Evolutionary conservation across 495 filamentous ascomycete species (phyloP).

Genomic region (Pseudomonodictys pantanalensis): DNA sequence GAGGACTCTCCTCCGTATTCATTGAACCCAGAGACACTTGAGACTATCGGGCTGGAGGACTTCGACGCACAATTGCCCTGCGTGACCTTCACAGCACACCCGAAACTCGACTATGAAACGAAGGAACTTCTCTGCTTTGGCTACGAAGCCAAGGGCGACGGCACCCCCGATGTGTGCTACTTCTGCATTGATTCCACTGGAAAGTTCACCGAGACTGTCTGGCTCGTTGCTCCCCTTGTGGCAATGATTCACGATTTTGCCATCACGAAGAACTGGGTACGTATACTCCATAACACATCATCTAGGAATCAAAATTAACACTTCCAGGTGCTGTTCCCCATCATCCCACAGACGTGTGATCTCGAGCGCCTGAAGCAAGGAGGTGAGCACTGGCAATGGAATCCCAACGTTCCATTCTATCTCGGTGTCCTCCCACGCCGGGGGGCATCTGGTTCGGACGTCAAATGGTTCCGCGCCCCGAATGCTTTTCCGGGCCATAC

Average conservation of each 20-base stretch:
- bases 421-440: conserved; percentile 51
- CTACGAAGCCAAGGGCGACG: conserved; percentile 52
- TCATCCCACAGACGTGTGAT: no score
- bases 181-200: conserved; percentile 49
- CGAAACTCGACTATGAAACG: conserved; percentile 1
- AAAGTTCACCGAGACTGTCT: conserved; percentile 45
- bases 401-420: conserved; percentile 51
- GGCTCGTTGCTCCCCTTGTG: conserved; percentile 52
- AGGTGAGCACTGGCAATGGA: conserved; percentile 57
- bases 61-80: conserved; percentile 28
- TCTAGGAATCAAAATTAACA: no score
- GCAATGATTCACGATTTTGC: conserved; percentile 60
- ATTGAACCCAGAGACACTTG: conserved; percentile 55
- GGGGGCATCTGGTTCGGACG: conserved; percentile 40
- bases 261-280: conserved; percentile 51
- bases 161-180: conserved; percentile 48
- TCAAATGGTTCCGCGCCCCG: conserved; percentile 36
- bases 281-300: no score
- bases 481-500: conserved; percentile 50
- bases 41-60: conserved; percentile 53
- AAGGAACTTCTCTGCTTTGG: conserved; percentile 48
- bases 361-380: conserved; percentile 53
- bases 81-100: conserved; percentile 13
- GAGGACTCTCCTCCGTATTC: conserved; percentile 57
- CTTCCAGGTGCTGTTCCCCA: conserved; percentile 48